phyloP scores from a whole-genome alignment of 1,139 yeast genomes.

The Diutina siamensis region DNA sequence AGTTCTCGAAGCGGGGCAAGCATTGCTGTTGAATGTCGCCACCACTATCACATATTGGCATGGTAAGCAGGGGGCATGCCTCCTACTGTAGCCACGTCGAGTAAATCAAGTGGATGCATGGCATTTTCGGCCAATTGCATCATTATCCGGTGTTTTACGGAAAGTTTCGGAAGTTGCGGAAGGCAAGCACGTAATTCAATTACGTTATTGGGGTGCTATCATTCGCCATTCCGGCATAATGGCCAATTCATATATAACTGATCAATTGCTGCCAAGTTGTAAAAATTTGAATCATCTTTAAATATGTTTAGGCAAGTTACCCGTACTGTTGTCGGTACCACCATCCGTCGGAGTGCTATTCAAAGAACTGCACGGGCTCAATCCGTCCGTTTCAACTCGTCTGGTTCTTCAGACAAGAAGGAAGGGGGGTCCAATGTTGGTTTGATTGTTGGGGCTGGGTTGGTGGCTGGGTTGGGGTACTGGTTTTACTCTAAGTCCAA shows the following conservation, averaged over 20 bases:
- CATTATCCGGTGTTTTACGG: background rate
- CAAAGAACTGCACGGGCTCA: background rate
- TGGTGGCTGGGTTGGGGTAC: background rate
- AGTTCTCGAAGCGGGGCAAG: too few species aligned
- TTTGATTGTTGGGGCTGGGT: background rate
- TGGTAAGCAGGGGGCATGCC: too few species aligned
- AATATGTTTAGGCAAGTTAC: constrained; percentile 2
- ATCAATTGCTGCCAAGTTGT: background rate
- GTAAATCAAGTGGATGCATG: too few species aligned
- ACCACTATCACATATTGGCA: too few species aligned
- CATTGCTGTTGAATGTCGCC: too few species aligned
- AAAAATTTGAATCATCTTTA: too few species aligned
- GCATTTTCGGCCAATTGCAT: too few species aligned
- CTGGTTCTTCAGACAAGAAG: background rate
- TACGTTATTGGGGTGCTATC: constrained; percentile 18
- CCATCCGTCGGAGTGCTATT: background rate
- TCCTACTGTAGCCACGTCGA: too few species aligned
- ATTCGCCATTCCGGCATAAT: background rate
- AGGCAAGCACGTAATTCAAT: constrained; percentile 75
- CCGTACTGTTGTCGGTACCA: background rate
- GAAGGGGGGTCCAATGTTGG: background rate
- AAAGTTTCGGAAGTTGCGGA: constrained; percentile 71
- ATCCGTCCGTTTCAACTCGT: too few species aligned
- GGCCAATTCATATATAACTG: background rate
- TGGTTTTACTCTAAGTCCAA: background rate